Evolutionary conservation across 2,329 filamentous ascomycete genomes (phyloP), one percentile per base, ranked within the genome.

Genomic region (Aureobasidium mangrovei): DNA sequence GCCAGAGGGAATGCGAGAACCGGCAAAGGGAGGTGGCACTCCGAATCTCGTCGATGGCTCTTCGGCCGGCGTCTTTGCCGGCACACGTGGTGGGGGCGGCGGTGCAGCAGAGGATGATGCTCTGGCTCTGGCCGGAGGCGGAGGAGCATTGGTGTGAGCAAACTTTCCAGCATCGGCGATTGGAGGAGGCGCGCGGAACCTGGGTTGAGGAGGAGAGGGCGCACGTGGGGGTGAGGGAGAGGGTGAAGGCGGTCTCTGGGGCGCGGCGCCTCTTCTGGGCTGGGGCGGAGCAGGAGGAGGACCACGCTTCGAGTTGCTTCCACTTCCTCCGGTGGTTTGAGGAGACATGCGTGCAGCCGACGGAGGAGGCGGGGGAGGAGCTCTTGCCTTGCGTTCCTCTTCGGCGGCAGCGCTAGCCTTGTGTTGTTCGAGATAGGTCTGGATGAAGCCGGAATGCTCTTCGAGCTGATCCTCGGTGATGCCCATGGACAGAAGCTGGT

Each of bases 111-210:
- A 60, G 48, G 60, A 64, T 7, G 60, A 46, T 32, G 65, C 64
- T 48, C 67, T 60, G 6, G 82, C 83, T 69, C 89, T 88, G 3
- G 83, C 79, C 27, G 70, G 71, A 32, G 69, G 64, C 9, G 74
- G 66, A 24, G 74, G 75, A 27, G 68, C 69, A 55, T 75, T 72
- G 31, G 74, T 69, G 58, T 84, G 77, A 3, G 86, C 89, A 65
- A 82, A 93, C 70, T 88, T 95, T 36, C 93, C 93, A 56, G 93
- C 93, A 68, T 95, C 91, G 54, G 88, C 82, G 57, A 97, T 72
- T 2, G 91, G 88, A 33, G 93, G 93, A 43, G 93, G 93, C 7
- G 88, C 91, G 60, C 83, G 80, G 73, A 95, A 97, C 62, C 78
- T 79, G 7, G 82, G 81, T 49, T 84, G 79, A 26, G 83, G 79